Evolutionary conservation across 202 grass and related monocot genomes (phyloP).

Genomic region (Zizania palustris): DNA sequence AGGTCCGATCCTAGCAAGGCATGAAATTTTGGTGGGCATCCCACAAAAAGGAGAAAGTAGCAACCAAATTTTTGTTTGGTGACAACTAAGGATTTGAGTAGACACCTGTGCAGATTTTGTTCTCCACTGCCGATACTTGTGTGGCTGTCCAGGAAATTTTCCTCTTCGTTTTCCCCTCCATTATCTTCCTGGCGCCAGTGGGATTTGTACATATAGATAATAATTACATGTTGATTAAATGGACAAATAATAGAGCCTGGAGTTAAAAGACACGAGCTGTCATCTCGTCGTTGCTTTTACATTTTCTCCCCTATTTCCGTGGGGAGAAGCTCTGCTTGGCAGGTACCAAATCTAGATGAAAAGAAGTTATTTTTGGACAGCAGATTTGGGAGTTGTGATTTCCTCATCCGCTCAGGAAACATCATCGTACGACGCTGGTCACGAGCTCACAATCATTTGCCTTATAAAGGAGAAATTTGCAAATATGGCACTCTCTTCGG

Average conservation of each 20-base stretch:
- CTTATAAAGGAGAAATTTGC: no score
- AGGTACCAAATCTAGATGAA: not conserved
- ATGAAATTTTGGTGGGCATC: slow-evolving; percentile 50
- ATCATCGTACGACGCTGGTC: not conserved
- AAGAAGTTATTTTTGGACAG: no score
- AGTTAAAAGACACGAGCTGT: slow-evolving; percentile 36
- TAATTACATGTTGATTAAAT: slow-evolving; percentile 44
- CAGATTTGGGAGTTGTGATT: no score
- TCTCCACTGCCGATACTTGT: slow-evolving; percentile 41
- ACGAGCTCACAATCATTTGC: not conserved
- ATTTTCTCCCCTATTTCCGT: no score
- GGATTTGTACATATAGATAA: slow-evolving; percentile 65
- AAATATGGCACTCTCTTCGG: no score
- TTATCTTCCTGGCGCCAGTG: slow-evolving; percentile 43
- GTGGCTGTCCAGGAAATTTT: slow-evolving; percentile 46
- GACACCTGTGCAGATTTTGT: slow-evolving; percentile 65
- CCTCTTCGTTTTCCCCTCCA: not conserved
- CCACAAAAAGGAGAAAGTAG: slow-evolving; percentile 44
- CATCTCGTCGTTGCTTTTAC: not conserved
- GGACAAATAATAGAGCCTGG: slow-evolving; percentile 50
- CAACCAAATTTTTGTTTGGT: slow-evolving; percentile 32
- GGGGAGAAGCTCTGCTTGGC: not conserved
- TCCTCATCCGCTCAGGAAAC: no score
- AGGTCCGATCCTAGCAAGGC: slow-evolving; percentile 34
- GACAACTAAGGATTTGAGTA: slow-evolving; percentile 48